These are phyloP conservation scores for Biscogniauxia sp. DNA, from an alignment of 2,329 filamentous ascomycete genomes.

Conservation along the genomic window DNA sequence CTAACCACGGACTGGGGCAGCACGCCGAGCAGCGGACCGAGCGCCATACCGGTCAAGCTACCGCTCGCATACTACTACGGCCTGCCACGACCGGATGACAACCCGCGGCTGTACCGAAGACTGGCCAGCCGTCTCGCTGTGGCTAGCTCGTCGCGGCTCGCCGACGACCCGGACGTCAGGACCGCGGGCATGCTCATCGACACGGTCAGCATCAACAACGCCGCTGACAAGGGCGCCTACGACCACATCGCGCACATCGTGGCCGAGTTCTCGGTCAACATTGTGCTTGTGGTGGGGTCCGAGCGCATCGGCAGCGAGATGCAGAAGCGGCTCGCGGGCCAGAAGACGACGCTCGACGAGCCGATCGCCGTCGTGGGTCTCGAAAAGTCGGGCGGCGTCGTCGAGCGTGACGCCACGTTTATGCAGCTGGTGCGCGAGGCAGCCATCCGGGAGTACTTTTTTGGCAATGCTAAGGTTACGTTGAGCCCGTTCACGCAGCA, in stretches of 20 bases:
- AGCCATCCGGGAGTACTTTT: constrained; percentile 90
- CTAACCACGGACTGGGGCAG: constrained; percentile 79
- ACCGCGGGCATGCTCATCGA: constrained; percentile 83
- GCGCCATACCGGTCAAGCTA: constrained; percentile 83
- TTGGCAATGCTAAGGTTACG: constrained; percentile 73
- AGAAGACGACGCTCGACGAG: constrained; percentile 60
- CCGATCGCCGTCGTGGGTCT: constrained; percentile 73
- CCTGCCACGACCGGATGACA: constrained; percentile 68
- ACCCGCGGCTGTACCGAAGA: constrained; percentile 68
- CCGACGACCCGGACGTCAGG: constrained; percentile 70
- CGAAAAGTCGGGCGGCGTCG: constrained; percentile 82
- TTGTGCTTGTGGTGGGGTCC: constrained; percentile 79
- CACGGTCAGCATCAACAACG: constrained; percentile 65
- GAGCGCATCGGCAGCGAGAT: constrained; percentile 74
- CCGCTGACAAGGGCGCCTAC: constrained; percentile 63
- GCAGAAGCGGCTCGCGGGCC: constrained; percentile 61
- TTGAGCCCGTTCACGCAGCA: constrained; percentile 86
- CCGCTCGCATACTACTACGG: constrained; percentile 91
- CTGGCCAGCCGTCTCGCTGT: constrained; percentile 75
- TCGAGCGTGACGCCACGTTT: constrained; percentile 70
- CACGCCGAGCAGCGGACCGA: constrained; percentile 87
- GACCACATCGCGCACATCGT: constrained; percentile 78
- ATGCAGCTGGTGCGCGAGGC: constrained; percentile 72
- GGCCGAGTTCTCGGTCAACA: constrained; percentile 64
- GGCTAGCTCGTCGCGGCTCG: constrained; percentile 72